Conservation (phyloP, 805 yeast genomes). For the Ascoidea rubescens region DNA sequence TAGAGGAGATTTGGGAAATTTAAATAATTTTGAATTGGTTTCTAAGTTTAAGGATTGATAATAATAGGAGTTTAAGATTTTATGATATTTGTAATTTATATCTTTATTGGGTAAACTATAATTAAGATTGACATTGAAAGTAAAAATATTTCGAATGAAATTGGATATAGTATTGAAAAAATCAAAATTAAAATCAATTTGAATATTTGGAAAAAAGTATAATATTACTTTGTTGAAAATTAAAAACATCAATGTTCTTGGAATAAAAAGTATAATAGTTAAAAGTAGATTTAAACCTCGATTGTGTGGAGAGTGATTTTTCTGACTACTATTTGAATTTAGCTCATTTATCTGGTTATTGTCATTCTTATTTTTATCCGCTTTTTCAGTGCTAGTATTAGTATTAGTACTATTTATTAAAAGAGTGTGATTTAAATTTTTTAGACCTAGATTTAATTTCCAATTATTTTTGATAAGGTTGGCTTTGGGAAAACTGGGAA, state of each 20-base stretch:
- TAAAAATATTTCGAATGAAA: neutral
- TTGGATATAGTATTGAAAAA: slow-evolving; percentile 6
- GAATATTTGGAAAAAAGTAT: slow-evolving; percentile 22
- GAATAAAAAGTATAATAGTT: slow-evolving; percentile 40
- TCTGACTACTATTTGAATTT: neutral
- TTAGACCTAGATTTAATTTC: slow-evolving; percentile 17
- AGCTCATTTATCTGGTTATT: neutral
- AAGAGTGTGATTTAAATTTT: neutral
- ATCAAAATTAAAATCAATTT: slow-evolving; percentile 18
- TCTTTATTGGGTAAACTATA: slow-evolving; percentile 8
- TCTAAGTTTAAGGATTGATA: slow-evolving; percentile 12
- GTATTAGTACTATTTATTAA: neutral
- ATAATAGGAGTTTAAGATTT: slow-evolving; percentile 12
- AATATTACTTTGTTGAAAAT: slow-evolving; percentile 23
- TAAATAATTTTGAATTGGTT: slow-evolving; percentile 12
- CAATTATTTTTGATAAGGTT: slow-evolving; percentile 21
- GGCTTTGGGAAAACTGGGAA: slow-evolving; percentile 23
- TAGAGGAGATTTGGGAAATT: slow-evolving; percentile 7
- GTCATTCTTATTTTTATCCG: no score
- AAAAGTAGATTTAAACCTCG: slow-evolving; percentile 23
- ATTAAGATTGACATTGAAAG: slow-evolving; percentile 8
- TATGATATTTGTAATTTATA: slow-evolving; percentile 9
- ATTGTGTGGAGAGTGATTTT: slow-evolving; percentile 3
- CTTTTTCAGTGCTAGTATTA: neutral
- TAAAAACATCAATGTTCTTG: slow-evolving; percentile 30